These are phyloP conservation scores for Lactarius psammicola DNA, from an alignment of 768 basidiomycete genomes.

Conservation along the genomic window DNA sequence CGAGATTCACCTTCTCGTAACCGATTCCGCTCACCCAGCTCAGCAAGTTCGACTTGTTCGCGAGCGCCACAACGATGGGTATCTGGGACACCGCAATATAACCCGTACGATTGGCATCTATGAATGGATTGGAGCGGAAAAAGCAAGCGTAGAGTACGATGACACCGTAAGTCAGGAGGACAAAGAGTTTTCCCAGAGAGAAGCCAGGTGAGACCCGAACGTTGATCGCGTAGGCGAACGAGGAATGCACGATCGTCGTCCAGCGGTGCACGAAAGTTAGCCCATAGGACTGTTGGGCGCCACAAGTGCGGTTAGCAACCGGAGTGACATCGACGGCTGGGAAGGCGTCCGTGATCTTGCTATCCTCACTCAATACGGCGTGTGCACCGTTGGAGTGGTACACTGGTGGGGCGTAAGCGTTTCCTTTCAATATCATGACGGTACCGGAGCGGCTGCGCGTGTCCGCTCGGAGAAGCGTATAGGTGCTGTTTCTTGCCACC, in stretches of 20 bases:
- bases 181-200: slow-evolving; percentile 39
- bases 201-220: slow-evolving; percentile 39
- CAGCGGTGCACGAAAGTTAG: slow-evolving; percentile 40
- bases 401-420: not conserved
- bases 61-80: slow-evolving; percentile 44
- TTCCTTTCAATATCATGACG: slow-evolving; percentile 4
- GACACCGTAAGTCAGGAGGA: slow-evolving; percentile 39
- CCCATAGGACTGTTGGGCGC: not conserved
- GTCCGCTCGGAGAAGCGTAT: slow-evolving; percentile 16
- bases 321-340: slow-evolving; percentile 2
- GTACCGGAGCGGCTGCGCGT: slow-evolving; percentile 18
- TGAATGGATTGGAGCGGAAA: slow-evolving; percentile 37
- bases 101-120: slow-evolving; percentile 37
- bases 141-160: slow-evolving; percentile 41
- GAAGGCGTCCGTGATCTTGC: not conserved
- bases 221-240: slow-evolving; percentile 35
- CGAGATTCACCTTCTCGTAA: slow-evolving; percentile 44
- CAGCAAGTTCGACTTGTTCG: slow-evolving; percentile 51
- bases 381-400: not conserved
- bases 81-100: slow-evolving; percentile 45
- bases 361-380: no score
- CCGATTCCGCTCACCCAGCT: slow-evolving; percentile 43
- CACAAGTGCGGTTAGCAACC: not conserved
- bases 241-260: slow-evolving; percentile 37
- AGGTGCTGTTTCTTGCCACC: slow-evolving; percentile 22